These are phyloP conservation scores for Penicillium sp. DNA, from an alignment of 2,329 filamentous ascomycete genomes.

Conservation along the genomic window DNA sequence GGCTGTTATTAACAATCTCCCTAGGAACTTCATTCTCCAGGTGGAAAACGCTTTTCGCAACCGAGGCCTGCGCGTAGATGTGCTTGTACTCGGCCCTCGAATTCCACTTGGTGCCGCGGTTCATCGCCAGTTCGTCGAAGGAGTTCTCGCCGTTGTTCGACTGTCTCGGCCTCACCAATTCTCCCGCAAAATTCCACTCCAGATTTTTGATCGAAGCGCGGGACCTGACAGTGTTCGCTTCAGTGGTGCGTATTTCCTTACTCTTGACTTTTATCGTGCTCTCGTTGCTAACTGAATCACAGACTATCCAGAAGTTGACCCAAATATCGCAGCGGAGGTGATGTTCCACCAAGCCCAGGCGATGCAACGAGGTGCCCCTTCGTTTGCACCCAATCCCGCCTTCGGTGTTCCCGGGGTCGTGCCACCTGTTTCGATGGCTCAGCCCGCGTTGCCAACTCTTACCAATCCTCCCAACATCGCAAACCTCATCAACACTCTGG, in stretches of 20 bases:
- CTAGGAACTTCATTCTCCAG: slow-evolving; percentile 71
- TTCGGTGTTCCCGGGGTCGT: slow-evolving; percentile 36
- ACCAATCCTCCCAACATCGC: slow-evolving; percentile 51
- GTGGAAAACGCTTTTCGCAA: slow-evolving; percentile 70
- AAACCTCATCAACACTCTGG: slow-evolving; percentile 61
- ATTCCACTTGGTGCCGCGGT: slow-evolving; percentile 74
- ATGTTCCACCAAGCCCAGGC: slow-evolving; percentile 55
- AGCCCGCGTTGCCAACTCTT: slow-evolving; percentile 31
- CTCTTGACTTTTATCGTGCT: slow-evolving; percentile 4
- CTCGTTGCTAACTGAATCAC: slow-evolving; percentile 13
- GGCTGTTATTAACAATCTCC: not conserved
- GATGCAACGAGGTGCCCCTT: slow-evolving; percentile 33
- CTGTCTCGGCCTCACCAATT: slow-evolving; percentile 65
- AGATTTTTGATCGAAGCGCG: slow-evolving; percentile 74
- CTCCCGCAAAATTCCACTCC: slow-evolving; percentile 68
- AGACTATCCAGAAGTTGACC: slow-evolving; percentile 80
- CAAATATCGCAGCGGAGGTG: slow-evolving; percentile 70
- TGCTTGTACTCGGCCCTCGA: slow-evolving; percentile 71
- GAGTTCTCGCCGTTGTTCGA: slow-evolving; percentile 77
- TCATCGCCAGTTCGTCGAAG: slow-evolving; percentile 77
- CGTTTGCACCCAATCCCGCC: slow-evolving; percentile 34
- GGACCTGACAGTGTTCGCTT: slow-evolving; percentile 73
- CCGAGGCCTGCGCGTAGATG: slow-evolving; percentile 67
- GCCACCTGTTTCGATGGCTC: slow-evolving; percentile 29
- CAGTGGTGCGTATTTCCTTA: slow-evolving; percentile 49